Base-by-base conservation (phyloP, 805 yeast species). In the Brettanomyces anomalus region DNA sequence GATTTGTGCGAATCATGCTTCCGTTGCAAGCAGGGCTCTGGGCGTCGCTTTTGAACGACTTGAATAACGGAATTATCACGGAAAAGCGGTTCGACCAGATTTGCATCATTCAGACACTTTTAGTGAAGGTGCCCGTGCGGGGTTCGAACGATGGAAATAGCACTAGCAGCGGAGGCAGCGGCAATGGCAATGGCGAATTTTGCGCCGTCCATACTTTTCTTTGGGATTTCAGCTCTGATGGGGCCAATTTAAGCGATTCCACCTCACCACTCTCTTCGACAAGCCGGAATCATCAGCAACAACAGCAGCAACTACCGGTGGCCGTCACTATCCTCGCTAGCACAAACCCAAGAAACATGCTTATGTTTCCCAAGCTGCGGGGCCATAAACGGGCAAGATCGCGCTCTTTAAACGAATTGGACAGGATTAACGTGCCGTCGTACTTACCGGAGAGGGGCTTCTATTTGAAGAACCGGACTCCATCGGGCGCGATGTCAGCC, bases 1-100 rank as follows among this genome's bases (percentile, higher is more conserved):
- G 45, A 19, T 19, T 32, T 14, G 47, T 57, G 15, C 54, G 53
- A 30, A 43, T 61, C 15, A 56, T 53, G 39, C 46, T 62, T 17
- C 65, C 66, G 1, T 45, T 62, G 30, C 57, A 56, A 43, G 52
- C 65, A 2, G 57, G 57, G 34, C 49, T 57, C 31, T 62, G 65
- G 65, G 51, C 64, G 3, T 49, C 58, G 5, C 42, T 59, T 20
- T 46, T 60, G 10, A 60, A 57, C 41, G 62, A 57, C 37, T 55
- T 50, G 40, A 49, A 57, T 17, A 61, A 61, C 46, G 66, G 66
- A 10, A 49, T 54, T 11, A 50, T 60, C 17, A 43, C 45, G 31
- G 42, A 42, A 4, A 17, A 46, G 3, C 49, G 51, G 21, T 53
- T 59, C 40, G 52, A 55, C 36, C 40, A 44, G 34, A 37, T 56